These are phyloP conservation scores for Magnaporthiopsis incrustans DNA, from an alignment of 2,329 filamentous ascomycete species.

Conservation along the genomic window DNA sequence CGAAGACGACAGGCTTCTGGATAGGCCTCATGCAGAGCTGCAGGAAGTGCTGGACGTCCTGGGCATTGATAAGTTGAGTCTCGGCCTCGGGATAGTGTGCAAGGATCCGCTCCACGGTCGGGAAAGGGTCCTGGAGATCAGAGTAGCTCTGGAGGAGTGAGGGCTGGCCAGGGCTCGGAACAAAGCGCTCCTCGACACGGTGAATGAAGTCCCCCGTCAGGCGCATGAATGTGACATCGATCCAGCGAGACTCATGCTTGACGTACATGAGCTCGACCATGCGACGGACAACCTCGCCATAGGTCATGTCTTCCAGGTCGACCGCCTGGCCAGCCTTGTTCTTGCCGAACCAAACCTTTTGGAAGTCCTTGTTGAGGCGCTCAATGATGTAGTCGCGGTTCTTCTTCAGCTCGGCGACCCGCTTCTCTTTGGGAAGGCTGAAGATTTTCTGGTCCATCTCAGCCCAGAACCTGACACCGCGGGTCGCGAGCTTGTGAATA, in stretches of 20 bases:
- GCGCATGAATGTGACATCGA: conserved; percentile 72
- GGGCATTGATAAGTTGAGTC: conserved; percentile 89
- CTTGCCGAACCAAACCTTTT: conserved; percentile 92
- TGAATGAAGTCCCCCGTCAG: conserved; percentile 94
- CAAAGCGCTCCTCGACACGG: conserved; percentile 94
- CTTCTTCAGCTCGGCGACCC: conserved; percentile 79
- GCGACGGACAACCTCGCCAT: conserved; percentile 75
- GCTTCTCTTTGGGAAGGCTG: conserved; percentile 89
- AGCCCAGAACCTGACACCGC: conserved; percentile 93
- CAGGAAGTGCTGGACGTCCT: conserved; percentile 96
- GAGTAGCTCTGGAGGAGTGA: conserved; percentile 86
- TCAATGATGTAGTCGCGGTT: conserved; percentile 86
- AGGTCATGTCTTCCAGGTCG: conserved; percentile 94
- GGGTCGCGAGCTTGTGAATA: conserved; percentile 96
- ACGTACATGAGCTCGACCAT: conserved; percentile 89
- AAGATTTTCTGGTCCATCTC: conserved; percentile 99
- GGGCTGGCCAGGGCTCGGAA: conserved; percentile 57
- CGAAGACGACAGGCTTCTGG: conserved; percentile 96
- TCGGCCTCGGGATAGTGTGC: conserved; percentile 79
- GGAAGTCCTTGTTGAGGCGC: conserved; percentile 92
- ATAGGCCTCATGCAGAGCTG: conserved; percentile 83
- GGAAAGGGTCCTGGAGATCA: conserved; percentile 77
- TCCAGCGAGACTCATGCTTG: conserved; percentile 85
- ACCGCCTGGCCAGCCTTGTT: conserved; percentile 74
- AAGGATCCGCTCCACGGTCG: conserved; percentile 70